Percentiles rank a stretch among this genome's conserved stretches.
These are phyloP conservation scores for Anacardium occidentale DNA, from an alignment of 345 rosid genomes.

Conservation along the genomic window DNA sequence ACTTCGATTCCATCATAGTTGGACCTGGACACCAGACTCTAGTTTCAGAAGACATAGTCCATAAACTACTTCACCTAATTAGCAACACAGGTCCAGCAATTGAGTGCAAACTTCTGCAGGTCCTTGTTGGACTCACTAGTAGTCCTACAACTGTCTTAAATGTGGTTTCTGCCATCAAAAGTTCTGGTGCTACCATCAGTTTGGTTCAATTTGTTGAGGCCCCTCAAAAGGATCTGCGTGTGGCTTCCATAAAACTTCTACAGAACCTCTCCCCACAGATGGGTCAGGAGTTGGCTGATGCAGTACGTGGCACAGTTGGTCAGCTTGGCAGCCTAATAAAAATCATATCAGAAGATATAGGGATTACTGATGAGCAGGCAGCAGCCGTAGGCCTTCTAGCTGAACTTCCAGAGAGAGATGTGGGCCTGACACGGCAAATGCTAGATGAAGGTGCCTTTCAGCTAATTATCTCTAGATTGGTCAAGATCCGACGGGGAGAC, in stretches of 20 bases:
- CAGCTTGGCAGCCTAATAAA: conserved; percentile 74
- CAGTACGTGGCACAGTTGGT: conserved; percentile 72
- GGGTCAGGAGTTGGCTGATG: conserved; percentile 82
- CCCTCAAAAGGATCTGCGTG: conserved; percentile 71
- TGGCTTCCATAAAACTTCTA: conserved; percentile 82
- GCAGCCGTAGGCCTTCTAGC: conserved; percentile 88
- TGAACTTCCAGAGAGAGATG: conserved; percentile 92
- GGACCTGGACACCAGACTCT: conserved; percentile 75
- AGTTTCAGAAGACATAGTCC: conserved; percentile 77
- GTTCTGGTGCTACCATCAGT: conserved; percentile 88
- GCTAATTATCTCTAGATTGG: conserved; percentile 51
- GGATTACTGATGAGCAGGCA: conserved; percentile 86
- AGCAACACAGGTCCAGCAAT: conserved; percentile 97
- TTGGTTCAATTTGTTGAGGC: conserved; percentile 95
- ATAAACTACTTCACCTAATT: conserved; percentile 75
- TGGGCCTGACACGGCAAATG: conserved; percentile 83
- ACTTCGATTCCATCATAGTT: conserved; percentile 63
- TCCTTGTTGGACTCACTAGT: conserved; percentile 91
- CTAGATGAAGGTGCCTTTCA: conserved; percentile 72
- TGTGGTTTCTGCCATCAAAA: conserved; percentile 80
- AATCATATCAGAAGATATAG: conserved; percentile 66
- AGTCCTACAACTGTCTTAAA: conserved; percentile 59
- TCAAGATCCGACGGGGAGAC: conserved; percentile 67
- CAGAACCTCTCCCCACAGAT: conserved; percentile 77
- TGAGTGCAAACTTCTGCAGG: conserved; percentile 88